phyloP scores from a whole-genome alignment of 2,329 filamentous ascomycete species.

The Amphichorda felina region DNA sequence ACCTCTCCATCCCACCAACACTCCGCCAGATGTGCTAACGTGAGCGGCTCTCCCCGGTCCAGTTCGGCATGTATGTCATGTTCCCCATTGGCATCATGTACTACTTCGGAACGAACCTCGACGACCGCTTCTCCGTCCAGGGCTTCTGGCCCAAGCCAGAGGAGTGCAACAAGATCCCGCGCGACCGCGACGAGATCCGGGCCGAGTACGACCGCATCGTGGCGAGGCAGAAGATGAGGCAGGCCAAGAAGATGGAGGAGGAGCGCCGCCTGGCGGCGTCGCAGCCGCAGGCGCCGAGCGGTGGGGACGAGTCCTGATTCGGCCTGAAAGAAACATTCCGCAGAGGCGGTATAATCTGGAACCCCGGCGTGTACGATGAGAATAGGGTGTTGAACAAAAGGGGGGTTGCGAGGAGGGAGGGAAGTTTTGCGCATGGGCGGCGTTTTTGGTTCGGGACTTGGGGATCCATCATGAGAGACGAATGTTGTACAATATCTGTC shows the following conservation, averaged over 20 bases:
- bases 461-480: neutral
- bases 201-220: slow-evolving; percentile 67
- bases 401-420: too few species aligned
- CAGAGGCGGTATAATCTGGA: too few species aligned
- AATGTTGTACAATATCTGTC: neutral
- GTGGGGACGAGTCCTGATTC: slow-evolving; percentile 4
- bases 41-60: neutral
- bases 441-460: neutral
- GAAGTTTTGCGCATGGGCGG: neutral
- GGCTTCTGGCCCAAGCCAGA: slow-evolving; percentile 88
- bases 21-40: neutral
- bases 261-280: slow-evolving; percentile 13
- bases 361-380: neutral
- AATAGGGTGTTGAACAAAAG: too few species aligned
- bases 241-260: slow-evolving; percentile 37
- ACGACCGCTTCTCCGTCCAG: slow-evolving; percentile 76
- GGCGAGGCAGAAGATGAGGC: slow-evolving; percentile 57
- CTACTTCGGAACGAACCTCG: slow-evolving; percentile 98
- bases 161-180: slow-evolving; percentile 64
- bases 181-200: slow-evolving; percentile 71
- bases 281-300: slow-evolving; percentile 4
- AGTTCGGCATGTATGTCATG: slow-evolving; percentile 99
- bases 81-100: slow-evolving; percentile 99
- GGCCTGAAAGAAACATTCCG: too few species aligned
- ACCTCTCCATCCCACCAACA: neutral